Base-by-base conservation (phyloP, 1,139 yeast genomes). In the Hansenula sp. region DNA sequence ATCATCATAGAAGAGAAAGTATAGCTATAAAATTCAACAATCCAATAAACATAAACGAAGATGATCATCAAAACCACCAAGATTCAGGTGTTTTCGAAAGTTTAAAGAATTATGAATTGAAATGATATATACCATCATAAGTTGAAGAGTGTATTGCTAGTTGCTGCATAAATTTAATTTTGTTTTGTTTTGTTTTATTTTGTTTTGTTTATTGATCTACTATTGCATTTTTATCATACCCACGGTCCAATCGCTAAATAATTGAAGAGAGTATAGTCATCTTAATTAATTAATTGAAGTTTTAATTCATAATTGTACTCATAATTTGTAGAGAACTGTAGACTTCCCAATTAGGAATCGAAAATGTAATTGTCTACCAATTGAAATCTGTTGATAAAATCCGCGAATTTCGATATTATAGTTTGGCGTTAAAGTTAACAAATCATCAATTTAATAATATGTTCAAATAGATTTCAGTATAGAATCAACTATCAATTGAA, bases 1-100 rank as follows among this genome's bases (percentile, higher is more conserved):
- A 57, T 37, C 60, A 57, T 43, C 59, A 57, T 38, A 51, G 60
- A 25, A 48, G 60, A 21, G 57, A 56, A 1, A 49, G 54, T 7
- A 57, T 56, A 19, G 60, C 60, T 11, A 56, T 56, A 25, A 55
- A 50, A 37, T 56, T 56, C 40, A 47, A 46, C 8, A 44, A 49
- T 42, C 55, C 49, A 16, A 46, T 46, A 15, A 41, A 50, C 9
- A 43, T 50, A 5, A 43, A 47, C 5, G 36, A 33, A 5, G 46
- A 39, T 10, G 4, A 34, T 12, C 29, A 33, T 11, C 33, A 24
- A 2, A 13, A 13, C 11, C 7, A 5, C 12, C 5, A 9, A 13
- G 25, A 27, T 5, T 12, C 37, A 10, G 17, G 15, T n/a, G 37
- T 36, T 18, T 28, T 28, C n/a, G 27, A 28, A 21, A 16, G 15